Base-by-base conservation (phyloP, 2,329 filamentous ascomycete species). In the Diaporthe aspalathi region DNA sequence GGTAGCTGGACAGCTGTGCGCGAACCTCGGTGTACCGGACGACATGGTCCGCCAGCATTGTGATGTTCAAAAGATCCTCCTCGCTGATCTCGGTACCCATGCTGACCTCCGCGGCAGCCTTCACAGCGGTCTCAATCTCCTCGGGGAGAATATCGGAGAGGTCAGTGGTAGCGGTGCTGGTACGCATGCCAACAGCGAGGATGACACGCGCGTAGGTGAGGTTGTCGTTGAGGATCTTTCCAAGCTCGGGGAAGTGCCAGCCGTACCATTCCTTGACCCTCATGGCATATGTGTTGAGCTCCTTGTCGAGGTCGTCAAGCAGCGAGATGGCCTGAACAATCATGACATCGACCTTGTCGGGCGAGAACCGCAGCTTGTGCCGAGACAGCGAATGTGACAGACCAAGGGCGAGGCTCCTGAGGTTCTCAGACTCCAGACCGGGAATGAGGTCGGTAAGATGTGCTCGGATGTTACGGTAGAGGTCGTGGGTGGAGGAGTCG, bases 221-320 rank as follows among this genome's bases (percentile, higher is more conserved):
- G 84, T 99, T 99, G 88, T 99, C 96, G 83, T 97, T 97, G 76
- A 98, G 88, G 79, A 98, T 97, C 85, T 95, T 95, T 79, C 94
- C 95, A 88, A 99, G 91, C 86, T 99, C 96, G 50, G 96, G 96
- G 87, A 98, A 99, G 84, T 98, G 96, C 96, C 96, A 99, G 79
- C 96, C 96, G 81, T 99, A 99, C 96, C 96, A 99, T 84, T 99
- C 96, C 90, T 98, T 98, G 74, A 98, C 94, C 82, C 96, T 90
- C 96, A 99, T 99, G 75, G 96, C 95, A 80, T 98, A 98, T 77
- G 94, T 96, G 87, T 99, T 99, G 75, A 99, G 87, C 84, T 99
- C 96, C 88, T 99, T 99, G 86, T 99, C 96, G 73, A 99, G 86
- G 75, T 99, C 96, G 80, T 99, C 96, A 57, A 99, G 88, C 66